Percentiles rank a stretch among this genome's conserved stretches.
These are phyloP conservation scores for Arachnomyces sp. DNA, from an alignment of 2,329 filamentous ascomycete genomes.

Conservation along the genomic window DNA sequence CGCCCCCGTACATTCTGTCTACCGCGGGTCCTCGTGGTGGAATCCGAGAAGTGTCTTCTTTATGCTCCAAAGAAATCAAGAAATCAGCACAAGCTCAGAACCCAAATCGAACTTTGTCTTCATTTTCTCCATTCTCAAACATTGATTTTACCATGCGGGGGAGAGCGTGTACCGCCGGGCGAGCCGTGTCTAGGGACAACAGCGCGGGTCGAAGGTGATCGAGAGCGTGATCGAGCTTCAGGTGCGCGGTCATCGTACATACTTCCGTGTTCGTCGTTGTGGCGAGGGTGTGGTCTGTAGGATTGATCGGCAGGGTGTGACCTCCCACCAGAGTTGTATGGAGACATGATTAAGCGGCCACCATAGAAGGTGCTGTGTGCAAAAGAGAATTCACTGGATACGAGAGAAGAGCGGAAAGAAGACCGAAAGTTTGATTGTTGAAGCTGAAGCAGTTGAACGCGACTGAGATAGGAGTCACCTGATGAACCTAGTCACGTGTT, in stretches of 20 bases:
- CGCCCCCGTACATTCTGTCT: slow-evolving; percentile 24
- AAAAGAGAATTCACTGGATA: too few relatives aligned
- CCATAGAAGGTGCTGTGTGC: too few relatives aligned
- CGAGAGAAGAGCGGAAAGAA: too few relatives aligned
- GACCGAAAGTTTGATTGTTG: background rate
- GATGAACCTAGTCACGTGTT: too few relatives aligned
- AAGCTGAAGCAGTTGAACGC: background rate
- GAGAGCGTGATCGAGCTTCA: slow-evolving; percentile 32
- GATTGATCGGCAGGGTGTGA: slow-evolving; percentile 17
- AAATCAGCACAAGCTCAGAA: slow-evolving; percentile 31
- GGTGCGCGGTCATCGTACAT: slow-evolving; percentile 40
- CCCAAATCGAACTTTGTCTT: slow-evolving; percentile 14
- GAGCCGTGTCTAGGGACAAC: slow-evolving; percentile 20
- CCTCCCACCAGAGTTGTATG: slow-evolving; percentile 21
- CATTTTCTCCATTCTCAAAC: slow-evolving; percentile 15
- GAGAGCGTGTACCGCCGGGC: slow-evolving; percentile 37
- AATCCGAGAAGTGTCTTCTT: slow-evolving; percentile 30
- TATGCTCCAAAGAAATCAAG: slow-evolving; percentile 14
- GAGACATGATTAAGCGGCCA: slow-evolving; percentile 22
- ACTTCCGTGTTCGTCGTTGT: slow-evolving; percentile 32
- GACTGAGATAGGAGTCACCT: too few relatives aligned
- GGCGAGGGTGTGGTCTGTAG: slow-evolving; percentile 20
- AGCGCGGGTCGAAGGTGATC: slow-evolving; percentile 10
- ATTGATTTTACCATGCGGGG: slow-evolving; percentile 37
- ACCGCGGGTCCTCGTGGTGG: slow-evolving; percentile 28